phyloP scores from a whole-genome alignment of 2,329 filamentous ascomycete species.

The Penicillium oxalicum region DNA sequence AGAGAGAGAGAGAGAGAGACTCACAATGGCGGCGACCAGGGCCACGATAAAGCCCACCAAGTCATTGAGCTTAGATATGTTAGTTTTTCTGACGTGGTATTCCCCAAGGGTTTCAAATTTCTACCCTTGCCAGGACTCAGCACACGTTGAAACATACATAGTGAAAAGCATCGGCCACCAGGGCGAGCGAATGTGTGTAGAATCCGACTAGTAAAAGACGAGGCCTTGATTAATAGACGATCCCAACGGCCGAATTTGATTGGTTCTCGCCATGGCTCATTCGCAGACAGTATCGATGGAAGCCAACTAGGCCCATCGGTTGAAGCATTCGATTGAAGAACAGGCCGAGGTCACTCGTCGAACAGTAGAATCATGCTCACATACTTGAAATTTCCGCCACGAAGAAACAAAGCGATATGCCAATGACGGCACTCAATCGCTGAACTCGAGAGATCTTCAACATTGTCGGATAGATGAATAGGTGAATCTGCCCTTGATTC shows the following conservation, averaged over 20 bases:
- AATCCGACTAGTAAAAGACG: slow-evolving; percentile 49
- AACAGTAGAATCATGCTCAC: neutral
- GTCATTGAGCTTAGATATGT: slow-evolving; percentile 54
- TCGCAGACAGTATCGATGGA: too few species aligned
- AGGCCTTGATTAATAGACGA: too few species aligned
- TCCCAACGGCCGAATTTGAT: too few species aligned
- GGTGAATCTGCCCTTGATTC: too few species aligned
- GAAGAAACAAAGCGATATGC: slow-evolving; percentile 16
- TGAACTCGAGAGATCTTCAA: slow-evolving; percentile 8
- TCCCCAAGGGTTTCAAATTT: neutral
- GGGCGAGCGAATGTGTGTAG: slow-evolving; percentile 61
- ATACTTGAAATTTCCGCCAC: slow-evolving; percentile 15
- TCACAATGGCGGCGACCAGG: slow-evolving; percentile 55
- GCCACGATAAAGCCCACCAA: slow-evolving; percentile 63
- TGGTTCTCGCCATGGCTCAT: too few species aligned
- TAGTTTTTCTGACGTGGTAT: neutral
- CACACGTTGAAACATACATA: slow-evolving; percentile 49
- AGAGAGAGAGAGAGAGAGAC: slow-evolving; percentile 12
- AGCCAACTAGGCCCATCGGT: too few species aligned
- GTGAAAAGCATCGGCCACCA: slow-evolving; percentile 71
- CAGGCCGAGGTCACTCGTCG: too few species aligned
- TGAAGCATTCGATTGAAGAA: too few species aligned
- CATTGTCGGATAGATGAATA: neutral
- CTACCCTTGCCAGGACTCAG: neutral
- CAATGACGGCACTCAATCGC: slow-evolving; percentile 12